These are phyloP conservation scores for Hibiscus tridactylites DNA, from an alignment of 345 rosid genomes.

Conservation along the genomic window DNA sequence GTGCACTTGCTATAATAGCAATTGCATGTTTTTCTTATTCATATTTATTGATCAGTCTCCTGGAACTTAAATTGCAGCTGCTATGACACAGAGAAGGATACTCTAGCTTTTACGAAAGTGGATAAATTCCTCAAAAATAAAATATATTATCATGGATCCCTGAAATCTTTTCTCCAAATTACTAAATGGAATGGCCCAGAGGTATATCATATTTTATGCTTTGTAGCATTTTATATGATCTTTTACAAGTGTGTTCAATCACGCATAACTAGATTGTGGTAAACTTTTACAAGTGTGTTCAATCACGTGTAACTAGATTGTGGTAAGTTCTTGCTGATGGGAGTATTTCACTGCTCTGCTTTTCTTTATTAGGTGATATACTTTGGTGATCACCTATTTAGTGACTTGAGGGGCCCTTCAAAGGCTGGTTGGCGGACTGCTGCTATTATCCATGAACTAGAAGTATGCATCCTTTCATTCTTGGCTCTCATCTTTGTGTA, in stretches of 20 bases:
- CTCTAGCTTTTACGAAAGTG: slow-evolving; percentile 74
- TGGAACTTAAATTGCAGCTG: slow-evolving; percentile 41
- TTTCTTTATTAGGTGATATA: slow-evolving; percentile 63
- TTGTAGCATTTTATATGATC: background rate
- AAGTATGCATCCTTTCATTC: slow-evolving; percentile 37
- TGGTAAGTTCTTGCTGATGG: background rate
- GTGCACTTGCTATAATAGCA: background rate
- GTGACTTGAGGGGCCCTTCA: slow-evolving; percentile 92
- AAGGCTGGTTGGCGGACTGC: slow-evolving; percentile 99
- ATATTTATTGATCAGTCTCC: slow-evolving; percentile 7
- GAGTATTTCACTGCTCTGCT: background rate
- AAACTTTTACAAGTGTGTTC: slow-evolving; percentile 1
- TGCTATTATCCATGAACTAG: slow-evolving; percentile 92
- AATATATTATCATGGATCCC: slow-evolving; percentile 86
- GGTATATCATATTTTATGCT: slow-evolving; percentile 37
- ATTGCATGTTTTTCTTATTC: background rate
- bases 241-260: background rate
- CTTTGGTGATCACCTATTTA: slow-evolving; percentile 96
- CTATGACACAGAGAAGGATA: slow-evolving; percentile 86
- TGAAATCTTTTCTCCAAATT: slow-evolving; percentile 79
- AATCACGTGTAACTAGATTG: slow-evolving; percentile 4
- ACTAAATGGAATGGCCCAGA: slow-evolving; percentile 97
- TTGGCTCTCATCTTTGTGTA: background rate
- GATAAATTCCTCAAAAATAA: slow-evolving; percentile 67
- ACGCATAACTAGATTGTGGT: too few species aligned